A percentile compares a stretch with the other conserved stretches of the same genome.
Conservation (phyloP, 768 basidiomycete genomes). For the Mycena haematopus region DNA sequence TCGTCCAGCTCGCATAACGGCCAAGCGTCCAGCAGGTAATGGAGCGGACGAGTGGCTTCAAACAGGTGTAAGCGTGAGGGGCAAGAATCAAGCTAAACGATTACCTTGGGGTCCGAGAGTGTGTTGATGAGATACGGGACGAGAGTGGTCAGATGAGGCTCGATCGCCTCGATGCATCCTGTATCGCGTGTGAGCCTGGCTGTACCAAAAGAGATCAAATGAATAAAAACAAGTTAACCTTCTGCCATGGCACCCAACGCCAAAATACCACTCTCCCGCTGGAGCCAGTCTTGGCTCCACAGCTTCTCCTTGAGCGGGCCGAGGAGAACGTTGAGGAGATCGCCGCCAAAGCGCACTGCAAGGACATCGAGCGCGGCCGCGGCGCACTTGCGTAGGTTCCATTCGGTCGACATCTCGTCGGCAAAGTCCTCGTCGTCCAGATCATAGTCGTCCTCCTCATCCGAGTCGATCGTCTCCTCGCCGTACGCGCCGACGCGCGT, state of each 20-base stretch:
- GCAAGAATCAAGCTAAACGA: constrained; percentile 17
- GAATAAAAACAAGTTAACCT: constrained; percentile 55
- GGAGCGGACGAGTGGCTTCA: constrained; percentile 85
- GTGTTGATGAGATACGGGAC: constrained; percentile 93
- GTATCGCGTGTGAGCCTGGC: constrained; percentile 21
- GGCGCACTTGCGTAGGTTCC: constrained; percentile 98
- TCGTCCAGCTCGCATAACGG: constrained; percentile 97
- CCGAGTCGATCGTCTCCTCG: constrained; percentile 81
- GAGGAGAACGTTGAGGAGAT: constrained; percentile 87
- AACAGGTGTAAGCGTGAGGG: not conserved
- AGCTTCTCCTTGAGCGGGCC: constrained; percentile 92
- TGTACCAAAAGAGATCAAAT: not conserved
- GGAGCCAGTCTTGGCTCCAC: constrained; percentile 92
- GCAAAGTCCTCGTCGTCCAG: constrained; percentile 91
- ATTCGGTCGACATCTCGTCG: constrained; percentile 96
- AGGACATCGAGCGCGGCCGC: constrained; percentile 97
- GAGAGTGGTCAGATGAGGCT: constrained; percentile 92
- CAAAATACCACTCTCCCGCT: constrained; percentile 93
- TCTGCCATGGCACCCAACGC: constrained; percentile 99
- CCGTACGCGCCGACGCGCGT: constrained; percentile 70
- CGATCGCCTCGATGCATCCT: constrained; percentile 97
- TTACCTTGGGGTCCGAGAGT: constrained; percentile 89
- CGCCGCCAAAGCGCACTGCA: constrained; percentile 90
- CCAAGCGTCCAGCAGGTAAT: constrained; percentile 99
- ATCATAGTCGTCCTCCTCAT: constrained; percentile 89